A percentile compares a stretch with the other conserved stretches of the same genome.
phyloP scores from a whole-genome alignment of 169 alveolate genomes.

The Ichthyophthirius multifiliis region DNA sequence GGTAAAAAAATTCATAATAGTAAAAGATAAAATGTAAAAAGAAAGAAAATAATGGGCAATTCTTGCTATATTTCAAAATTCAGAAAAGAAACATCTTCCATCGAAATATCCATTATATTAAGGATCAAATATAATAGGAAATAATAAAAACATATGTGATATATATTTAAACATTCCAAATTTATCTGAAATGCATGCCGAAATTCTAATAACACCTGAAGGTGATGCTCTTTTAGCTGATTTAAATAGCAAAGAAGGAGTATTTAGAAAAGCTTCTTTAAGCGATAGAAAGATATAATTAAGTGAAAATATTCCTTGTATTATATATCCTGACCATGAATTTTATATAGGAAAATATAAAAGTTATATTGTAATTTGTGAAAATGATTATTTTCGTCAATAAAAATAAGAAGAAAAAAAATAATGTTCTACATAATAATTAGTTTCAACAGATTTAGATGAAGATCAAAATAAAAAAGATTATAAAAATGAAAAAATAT shows the following conservation, averaged over 20 bases:
- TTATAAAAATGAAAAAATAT: background rate
- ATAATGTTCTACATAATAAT: background rate
- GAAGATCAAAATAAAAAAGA: background rate
- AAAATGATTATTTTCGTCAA: background rate
- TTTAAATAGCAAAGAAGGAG: background rate
- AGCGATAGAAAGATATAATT: background rate
- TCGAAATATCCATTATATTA: background rate
- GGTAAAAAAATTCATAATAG: no score
- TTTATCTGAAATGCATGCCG: background rate
- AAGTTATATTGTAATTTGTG: background rate
- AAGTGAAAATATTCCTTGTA: background rate
- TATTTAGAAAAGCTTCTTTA: background rate
- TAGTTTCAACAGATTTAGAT: background rate
- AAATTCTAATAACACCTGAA: background rate
- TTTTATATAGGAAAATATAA: conserved; percentile 6
- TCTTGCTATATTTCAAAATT: background rate
- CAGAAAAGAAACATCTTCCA: background rate
- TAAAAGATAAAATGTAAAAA: no score
- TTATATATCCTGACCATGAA: background rate
- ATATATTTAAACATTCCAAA: background rate
- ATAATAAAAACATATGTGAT: background rate
- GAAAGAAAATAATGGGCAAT: no score
- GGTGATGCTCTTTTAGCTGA: background rate
- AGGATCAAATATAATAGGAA: background rate
- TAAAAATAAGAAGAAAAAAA: background rate